Evolutionary conservation across 2,329 filamentous ascomycete genomes (phyloP).

Genomic region (Drechmeria coniospora): DNA sequence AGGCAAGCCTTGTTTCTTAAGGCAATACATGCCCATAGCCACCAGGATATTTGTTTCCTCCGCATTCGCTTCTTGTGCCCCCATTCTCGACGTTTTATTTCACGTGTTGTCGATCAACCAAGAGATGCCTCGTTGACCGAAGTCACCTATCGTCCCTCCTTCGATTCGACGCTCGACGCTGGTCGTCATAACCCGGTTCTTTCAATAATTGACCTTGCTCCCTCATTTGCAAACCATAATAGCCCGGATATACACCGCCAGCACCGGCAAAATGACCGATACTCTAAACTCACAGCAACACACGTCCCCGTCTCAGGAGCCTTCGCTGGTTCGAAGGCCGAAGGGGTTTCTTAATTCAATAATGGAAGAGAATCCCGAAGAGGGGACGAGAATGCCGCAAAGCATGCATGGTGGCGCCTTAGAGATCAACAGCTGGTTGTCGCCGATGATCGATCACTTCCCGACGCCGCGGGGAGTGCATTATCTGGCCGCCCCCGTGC

Average conservation of each 20-base stretch:
- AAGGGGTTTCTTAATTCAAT: slow-evolving; percentile 46
- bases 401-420: too few relatives aligned
- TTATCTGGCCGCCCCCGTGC: slow-evolving; percentile 46
- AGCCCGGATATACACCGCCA: slow-evolving; percentile 17
- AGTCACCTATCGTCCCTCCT: slow-evolving; percentile 24
- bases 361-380: slow-evolving; percentile 41
- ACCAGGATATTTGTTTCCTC: slow-evolving; percentile 12
- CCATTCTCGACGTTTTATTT: slow-evolving; percentile 11
- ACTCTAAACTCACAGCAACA: slow-evolving; percentile 9
- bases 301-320: slow-evolving; percentile 29
- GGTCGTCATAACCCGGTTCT: slow-evolving; percentile 16
- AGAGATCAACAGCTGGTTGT: slow-evolving; percentile 42
- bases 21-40: slow-evolving; percentile 12
- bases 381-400: too few relatives aligned
- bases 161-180: slow-evolving; percentile 14
- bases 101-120: slow-evolving; percentile 11
- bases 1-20: slow-evolving; percentile 9
- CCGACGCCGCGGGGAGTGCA: slow-evolving; percentile 55
- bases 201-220: too few relatives aligned
- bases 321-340: slow-evolving; percentile 41
- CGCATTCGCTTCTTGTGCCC: slow-evolving; percentile 20
- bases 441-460: slow-evolving; percentile 48
- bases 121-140: slow-evolving; percentile 28
- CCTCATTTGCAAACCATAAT: too few relatives aligned
- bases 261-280: slow-evolving; percentile 31